Base-by-base conservation (phyloP, 768 basidiomycete genomes). In the Obba rivulosa region DNA sequence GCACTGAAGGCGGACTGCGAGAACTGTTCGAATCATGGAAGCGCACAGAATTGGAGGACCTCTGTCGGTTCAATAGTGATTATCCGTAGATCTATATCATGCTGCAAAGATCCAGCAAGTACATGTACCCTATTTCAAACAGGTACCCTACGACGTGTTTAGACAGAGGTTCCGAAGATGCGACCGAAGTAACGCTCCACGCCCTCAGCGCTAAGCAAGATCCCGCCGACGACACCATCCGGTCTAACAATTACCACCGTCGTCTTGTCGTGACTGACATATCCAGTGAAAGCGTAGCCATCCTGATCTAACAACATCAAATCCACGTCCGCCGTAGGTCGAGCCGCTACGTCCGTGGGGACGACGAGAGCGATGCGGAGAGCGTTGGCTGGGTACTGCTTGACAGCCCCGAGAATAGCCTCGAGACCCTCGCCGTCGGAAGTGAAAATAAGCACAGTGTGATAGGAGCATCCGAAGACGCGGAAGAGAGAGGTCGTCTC, bases 161-260 rank as follows among this genome's bases (percentile, higher is more conserved):
- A n/a, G n/a, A n/a, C n/a, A n/a, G n/a, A n/a, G n/a, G n/a, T n/a
- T n/a, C n/a, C n/a, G 31, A 48, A 48, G 3, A 48, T 21, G n/a
- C 39, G 16, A 4, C 13, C 22, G 18, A 48, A 41, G 20, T 48
- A 48, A 8, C 16, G 8, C 23, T 11, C 9, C 22, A 48, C 4
- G 23, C 46, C 46, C 24, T 8, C 23, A 37, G 18, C 11, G 10
- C 38, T 25, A 11, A n/a, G 20, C 13, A 41, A 16, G 11, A 48
- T 40, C 4, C 23, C 46, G 11, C 55, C 55, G 16, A 57, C 41
- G 22, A 51, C 48, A 4, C 43, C 52, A 46, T 57, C 55, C 9
- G 55, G 55, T 14, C 55, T 31, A 18, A 57, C 52, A 9, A 43
- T 42, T 2, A 49, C 41, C 3, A 49, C 28, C 16, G 46, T 37